These are phyloP conservation scores for Penicillium aurantiogriseum DNA, from an alignment of 2,329 filamentous ascomycete genomes.

Conservation along the genomic window DNA sequence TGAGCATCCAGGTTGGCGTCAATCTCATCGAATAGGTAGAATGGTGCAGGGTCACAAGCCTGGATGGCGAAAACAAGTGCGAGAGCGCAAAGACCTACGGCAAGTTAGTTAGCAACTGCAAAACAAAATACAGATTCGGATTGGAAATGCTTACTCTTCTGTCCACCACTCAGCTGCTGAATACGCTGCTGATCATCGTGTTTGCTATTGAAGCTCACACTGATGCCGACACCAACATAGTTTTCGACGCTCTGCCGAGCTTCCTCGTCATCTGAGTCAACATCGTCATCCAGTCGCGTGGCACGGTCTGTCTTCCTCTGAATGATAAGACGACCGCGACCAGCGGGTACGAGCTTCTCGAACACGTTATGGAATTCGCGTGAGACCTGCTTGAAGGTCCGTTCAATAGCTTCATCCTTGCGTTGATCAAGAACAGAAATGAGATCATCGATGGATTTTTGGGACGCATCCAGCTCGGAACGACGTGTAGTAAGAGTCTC, in stretches of 20 bases:
- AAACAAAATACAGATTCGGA: neutral
- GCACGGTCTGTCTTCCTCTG: slow-evolving; percentile 81
- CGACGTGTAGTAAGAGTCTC: slow-evolving; percentile 82
- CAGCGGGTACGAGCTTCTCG: slow-evolving; percentile 89
- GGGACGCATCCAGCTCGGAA: slow-evolving; percentile 81
- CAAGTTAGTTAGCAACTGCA: slow-evolving; percentile 12
- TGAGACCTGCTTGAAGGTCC: slow-evolving; percentile 97
- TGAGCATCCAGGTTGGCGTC: slow-evolving; percentile 97
- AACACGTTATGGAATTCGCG: slow-evolving; percentile 91
- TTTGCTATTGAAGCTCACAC: slow-evolving; percentile 97
- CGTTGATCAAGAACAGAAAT: slow-evolving; percentile 89
- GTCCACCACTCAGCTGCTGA: slow-evolving; percentile 92
- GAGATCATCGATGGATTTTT: slow-evolving; percentile 84
- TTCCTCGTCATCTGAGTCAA: slow-evolving; percentile 64
- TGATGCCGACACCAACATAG: slow-evolving; percentile 94
- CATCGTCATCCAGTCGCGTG: slow-evolving; percentile 62
- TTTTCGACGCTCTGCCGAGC: slow-evolving; percentile 73
- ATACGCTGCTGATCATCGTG: slow-evolving; percentile 98
- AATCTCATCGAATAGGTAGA: slow-evolving; percentile 99
- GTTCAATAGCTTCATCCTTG: slow-evolving; percentile 97
- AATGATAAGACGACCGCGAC: slow-evolving; percentile 86
- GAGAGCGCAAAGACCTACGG: slow-evolving; percentile 81
- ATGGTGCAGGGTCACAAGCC: slow-evolving; percentile 92
- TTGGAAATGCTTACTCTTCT: slow-evolving; percentile 73
- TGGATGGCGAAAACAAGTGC: slow-evolving; percentile 99